phyloP scores from a whole-genome alignment of 208 protist species.

The Herpetomonas samuelpessoai region DNA sequence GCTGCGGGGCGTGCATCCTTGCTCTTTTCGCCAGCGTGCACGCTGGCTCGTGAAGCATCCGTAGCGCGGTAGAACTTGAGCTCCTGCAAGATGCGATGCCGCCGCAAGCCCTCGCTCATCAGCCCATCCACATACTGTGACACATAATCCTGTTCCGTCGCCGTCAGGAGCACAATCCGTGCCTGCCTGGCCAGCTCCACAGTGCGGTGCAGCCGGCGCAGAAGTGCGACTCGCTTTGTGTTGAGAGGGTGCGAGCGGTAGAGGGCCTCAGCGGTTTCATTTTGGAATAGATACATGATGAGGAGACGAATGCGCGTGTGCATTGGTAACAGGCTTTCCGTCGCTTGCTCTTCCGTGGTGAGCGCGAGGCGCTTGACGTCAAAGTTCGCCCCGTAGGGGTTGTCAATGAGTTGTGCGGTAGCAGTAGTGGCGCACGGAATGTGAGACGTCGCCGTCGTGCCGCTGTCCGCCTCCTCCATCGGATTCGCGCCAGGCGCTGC shows the following conservation, averaged over 20 bases:
- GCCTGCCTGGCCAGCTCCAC: conserved; percentile 30
- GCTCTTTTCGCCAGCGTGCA: too few species aligned
- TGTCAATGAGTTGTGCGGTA: neutral
- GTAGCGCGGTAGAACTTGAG: conserved; percentile 7
- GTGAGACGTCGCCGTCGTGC: too few species aligned
- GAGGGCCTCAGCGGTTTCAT: conserved; percentile 36
- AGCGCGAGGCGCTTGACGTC: neutral
- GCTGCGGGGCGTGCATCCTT: neutral
- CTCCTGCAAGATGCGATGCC: conserved; percentile 18
- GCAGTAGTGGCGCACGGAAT: too few species aligned
- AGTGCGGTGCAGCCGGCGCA: conserved; percentile 26
- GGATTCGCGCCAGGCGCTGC: neutral
- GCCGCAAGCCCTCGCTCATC: conserved; percentile 23
- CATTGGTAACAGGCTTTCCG: neutral
- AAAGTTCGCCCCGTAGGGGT: too few species aligned
- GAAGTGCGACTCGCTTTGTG: conserved; percentile 21
- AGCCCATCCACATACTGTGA: conserved; percentile 28
- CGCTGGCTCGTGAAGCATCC: neutral
- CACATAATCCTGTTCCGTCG: conserved; percentile 29
- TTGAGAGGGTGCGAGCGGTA: conserved; percentile 31
- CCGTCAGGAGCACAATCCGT: conserved; percentile 28
- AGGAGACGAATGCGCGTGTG: conserved; percentile 12
- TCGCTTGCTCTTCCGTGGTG: conserved; percentile 6
- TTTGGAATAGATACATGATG: conserved; percentile 35
- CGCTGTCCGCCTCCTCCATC: neutral